Conservation (phyloP, 2,329 filamentous ascomycete genomes). For the Sporothrix euskadiensis region DNA sequence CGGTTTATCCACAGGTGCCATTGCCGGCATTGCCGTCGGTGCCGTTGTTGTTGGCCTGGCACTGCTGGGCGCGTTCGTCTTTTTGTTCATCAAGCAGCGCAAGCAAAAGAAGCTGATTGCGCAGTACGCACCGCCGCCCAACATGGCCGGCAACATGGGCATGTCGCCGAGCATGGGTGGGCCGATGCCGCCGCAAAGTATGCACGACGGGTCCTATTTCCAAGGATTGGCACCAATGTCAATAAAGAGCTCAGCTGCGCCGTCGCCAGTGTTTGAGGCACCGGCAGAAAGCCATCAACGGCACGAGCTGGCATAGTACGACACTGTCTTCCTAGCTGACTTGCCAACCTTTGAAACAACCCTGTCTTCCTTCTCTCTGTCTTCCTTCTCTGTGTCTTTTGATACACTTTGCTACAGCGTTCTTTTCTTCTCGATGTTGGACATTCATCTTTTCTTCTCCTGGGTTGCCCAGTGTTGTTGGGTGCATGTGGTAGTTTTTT, state of each 20-base stretch:
- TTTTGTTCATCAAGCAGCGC: conserved; percentile 14
- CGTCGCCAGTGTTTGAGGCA: conserved; percentile 16
- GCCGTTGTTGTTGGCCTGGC: conserved; percentile 14
- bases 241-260: neutral
- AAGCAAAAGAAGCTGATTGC: neutral
- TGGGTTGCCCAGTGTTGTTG: neutral
- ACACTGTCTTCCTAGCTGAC: neutral
- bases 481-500: neutral
- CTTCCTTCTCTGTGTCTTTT: neutral
- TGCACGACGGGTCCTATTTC: neutral
- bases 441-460: neutral
- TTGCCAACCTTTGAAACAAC: neutral
- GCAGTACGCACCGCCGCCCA: conserved; percentile 14
- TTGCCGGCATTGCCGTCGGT: conserved; percentile 25
- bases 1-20: conserved; percentile 14
- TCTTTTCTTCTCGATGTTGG: neutral
- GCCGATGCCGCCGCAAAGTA: neutral
- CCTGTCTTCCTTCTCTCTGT: neutral
- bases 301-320: conserved; percentile 19
- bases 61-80: neutral
- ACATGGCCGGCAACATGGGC: neutral
- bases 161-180: neutral
- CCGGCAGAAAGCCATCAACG: neutral
- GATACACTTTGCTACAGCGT: neutral
- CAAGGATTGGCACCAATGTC: neutral